A percentile compares a stretch with the other conserved stretches of the same genome.
Evolutionary conservation across 192 early-diverging fungal genomes (phyloP).

Genomic region (Allomyces macrogynus): DNA sequence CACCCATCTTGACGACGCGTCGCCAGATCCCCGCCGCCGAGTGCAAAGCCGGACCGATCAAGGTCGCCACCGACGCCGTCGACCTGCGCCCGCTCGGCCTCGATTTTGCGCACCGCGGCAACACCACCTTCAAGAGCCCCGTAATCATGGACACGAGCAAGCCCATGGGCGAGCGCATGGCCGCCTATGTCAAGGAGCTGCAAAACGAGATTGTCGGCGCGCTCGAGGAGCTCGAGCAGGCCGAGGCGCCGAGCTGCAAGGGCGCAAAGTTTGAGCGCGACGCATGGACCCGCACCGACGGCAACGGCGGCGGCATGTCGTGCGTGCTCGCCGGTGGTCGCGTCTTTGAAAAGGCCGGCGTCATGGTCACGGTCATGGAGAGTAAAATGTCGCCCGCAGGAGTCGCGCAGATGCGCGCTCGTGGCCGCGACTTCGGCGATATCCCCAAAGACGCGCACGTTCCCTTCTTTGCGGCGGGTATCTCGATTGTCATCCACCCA

Average conservation of each 20-base stretch:
- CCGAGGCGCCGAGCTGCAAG: constrained; percentile 5
- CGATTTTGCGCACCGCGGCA: neutral
- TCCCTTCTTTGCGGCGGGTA: constrained; percentile 74
- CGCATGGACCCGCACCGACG: constrained; percentile 70
- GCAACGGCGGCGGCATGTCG: constrained; percentile 68
- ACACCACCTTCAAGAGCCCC: constrained; percentile 1
- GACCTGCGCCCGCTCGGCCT: neutral
- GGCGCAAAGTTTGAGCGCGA: constrained; percentile 48
- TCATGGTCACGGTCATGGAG: constrained; percentile 74
- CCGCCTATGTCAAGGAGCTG: constrained; percentile 46
- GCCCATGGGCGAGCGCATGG: constrained; percentile 71
- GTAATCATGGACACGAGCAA: constrained; percentile 9
- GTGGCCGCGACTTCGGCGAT: constrained; percentile 35
- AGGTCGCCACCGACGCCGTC: neutral
- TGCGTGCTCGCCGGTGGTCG: constrained; percentile 80
- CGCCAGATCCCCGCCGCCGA: neutral
- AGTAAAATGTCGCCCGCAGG: constrained; percentile 57
- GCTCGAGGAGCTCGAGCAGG: constrained; percentile 36
- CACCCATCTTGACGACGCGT: no score
- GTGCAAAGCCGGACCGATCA: neutral
- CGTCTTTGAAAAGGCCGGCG: constrained; percentile 95
- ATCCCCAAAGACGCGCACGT: constrained; percentile 27
- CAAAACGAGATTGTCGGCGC: constrained; percentile 54
- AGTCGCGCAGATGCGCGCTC: constrained; percentile 74
- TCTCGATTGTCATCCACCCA: constrained; percentile 83